These are phyloP conservation scores for Urostyla sp. DNA, from an alignment of 73 alveolate genomes.

Conservation along the genomic window DNA sequence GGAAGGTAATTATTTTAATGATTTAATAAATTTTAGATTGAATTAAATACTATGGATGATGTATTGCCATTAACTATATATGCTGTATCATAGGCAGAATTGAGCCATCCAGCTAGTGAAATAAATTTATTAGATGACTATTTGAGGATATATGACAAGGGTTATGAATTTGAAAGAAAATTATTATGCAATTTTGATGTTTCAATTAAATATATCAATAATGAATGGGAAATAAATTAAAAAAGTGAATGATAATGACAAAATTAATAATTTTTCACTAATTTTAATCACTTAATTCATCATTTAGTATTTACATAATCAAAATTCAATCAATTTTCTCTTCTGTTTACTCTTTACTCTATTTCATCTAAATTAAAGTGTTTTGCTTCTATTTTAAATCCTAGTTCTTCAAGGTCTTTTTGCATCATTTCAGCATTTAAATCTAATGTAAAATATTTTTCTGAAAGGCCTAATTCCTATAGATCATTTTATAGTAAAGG, in stretches of 20 bases:
- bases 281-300: background rate
- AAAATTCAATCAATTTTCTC: background rate
- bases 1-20: slow-evolving; percentile 48
- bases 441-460: slow-evolving; percentile 51
- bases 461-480: slow-evolving; percentile 8
- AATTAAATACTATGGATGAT: slow-evolving; percentile 75
- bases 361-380: slow-evolving; percentile 47
- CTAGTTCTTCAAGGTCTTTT: slow-evolving; percentile 60
- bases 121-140: slow-evolving; percentile 49
- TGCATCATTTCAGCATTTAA: slow-evolving; percentile 68
- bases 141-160: slow-evolving; percentile 37
- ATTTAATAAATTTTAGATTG: slow-evolving; percentile 26
- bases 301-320: slow-evolving; percentile 5
- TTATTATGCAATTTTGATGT: slow-evolving; percentile 46
- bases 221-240: slow-evolving; percentile 59
- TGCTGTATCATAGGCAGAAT: slow-evolving; percentile 61
- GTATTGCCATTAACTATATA: slow-evolving; percentile 68
- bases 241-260: too few species aligned
- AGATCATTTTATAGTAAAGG: slow-evolving; percentile 33
- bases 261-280: too few species aligned
- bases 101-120: slow-evolving; percentile 42
- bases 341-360: slow-evolving; percentile 15
- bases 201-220: slow-evolving; percentile 38
- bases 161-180: slow-evolving; percentile 38
- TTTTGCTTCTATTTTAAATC: slow-evolving; percentile 62